Base-by-base conservation (phyloP, 495 filamentous ascomycete genomes). In the Neurospora sp. region DNA sequence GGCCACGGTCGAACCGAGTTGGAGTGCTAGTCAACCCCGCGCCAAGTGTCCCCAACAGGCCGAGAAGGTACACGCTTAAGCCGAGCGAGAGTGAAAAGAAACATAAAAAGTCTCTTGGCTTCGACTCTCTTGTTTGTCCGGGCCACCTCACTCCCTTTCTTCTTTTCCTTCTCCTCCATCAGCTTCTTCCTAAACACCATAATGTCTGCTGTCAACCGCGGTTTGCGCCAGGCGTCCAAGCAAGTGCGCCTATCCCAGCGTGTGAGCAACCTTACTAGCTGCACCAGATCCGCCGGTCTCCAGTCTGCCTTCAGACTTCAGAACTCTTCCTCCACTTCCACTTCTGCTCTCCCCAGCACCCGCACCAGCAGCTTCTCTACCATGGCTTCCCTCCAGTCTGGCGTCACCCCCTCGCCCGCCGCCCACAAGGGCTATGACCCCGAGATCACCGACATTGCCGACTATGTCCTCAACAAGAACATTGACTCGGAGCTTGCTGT, bases 401-500 rank as follows among this genome's bases (percentile, higher is more conserved):
- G 86, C 76, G 69, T 75, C 9, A 78, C 86, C 70, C 81, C 84
- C 65, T 78, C 79, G 74, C 82, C 88, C 79, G 77, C 86, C 47
- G 78, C 82, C 73, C 76, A 81, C 73, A 83, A 87, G 82, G 84
- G 90, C 75, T 94, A 92, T 80, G 96, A 99, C 79, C 89, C 91
- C 71, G 96, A 98, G 82, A 93, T 98, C 78, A 88, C 89, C 82
- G 96, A 98, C 79, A 96, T 98, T 85, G 95, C 96, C 31, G 87
- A 86, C 81, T 99, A 98, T 82, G 91, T 98, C 78, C 93, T 96
- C 87, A 90, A 94, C 78, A 96, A 94, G 82, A 88, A 93, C 70
- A 90, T 98, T 80, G 85, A 94, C 71, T 97, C 94, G 8, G 93
- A 96, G 71, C 88, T 99, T 77, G 96, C 96, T 80, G 96, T 97